Conservation (phyloP, 768 basidiomycete species). For the Leccinum fibrillosum region DNA sequence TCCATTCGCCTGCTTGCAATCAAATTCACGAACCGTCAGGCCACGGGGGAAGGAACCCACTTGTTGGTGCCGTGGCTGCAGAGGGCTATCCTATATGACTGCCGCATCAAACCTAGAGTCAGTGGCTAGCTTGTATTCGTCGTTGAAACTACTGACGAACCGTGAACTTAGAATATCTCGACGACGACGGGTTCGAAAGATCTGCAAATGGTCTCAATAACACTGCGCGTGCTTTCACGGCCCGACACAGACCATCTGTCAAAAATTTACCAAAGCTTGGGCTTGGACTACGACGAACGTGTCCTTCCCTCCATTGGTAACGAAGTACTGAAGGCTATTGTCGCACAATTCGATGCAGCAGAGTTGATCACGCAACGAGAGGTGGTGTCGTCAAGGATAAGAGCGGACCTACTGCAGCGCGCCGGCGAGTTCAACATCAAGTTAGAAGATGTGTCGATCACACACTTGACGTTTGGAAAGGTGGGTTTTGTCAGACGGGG, state of each 20-base stretch:
- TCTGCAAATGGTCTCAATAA: conserved; percentile 97
- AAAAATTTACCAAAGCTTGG: conserved; percentile 93
- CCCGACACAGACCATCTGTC: conserved; percentile 87
- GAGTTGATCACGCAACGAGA: conserved; percentile 97
- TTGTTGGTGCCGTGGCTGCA: conserved; percentile 95
- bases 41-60: conserved; percentile 91
- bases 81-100: conserved; percentile 95
- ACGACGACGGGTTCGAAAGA: conserved; percentile 99
- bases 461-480: conserved; percentile 85
- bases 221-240: conserved; percentile 90
- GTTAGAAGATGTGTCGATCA: conserved; percentile 97
- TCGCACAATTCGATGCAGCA: conserved; percentile 97
- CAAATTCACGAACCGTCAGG: conserved; percentile 41
- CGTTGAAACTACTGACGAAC: conserved; percentile 3
- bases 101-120: conserved; percentile 93
- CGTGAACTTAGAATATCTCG: conserved; percentile 76
- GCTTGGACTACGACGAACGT: conserved; percentile 96
- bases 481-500: conserved; percentile 35
- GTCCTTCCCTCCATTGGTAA: conserved; percentile 97
- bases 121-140: conserved; percentile 23
- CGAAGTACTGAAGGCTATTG: conserved; percentile 96
- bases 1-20: background rate
- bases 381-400: conserved; percentile 91
- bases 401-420: conserved; percentile 87
- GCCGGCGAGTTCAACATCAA: conserved; percentile 95